Evolutionary conservation across 257 asterid species (phyloP), one percentile per base, ranked within the genome.

Genomic region (Salvia hispanica): DNA sequence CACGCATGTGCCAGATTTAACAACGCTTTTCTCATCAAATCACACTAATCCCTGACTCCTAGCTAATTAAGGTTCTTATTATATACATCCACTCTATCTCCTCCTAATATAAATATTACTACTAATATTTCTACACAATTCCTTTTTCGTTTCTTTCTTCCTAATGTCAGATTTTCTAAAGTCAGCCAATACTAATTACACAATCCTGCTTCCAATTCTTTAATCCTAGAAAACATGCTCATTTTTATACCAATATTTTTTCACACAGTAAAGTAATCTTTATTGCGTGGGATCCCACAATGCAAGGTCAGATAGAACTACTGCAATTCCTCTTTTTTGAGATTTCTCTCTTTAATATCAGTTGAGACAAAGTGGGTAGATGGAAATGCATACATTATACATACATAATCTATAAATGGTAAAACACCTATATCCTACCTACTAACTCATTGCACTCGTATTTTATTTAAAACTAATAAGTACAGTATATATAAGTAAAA

Each of bases 301-400:
- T 64, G 10, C 39, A 48, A 56, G 65, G 75, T 73, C 78, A 53
- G 57, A 69, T 33, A 78, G 13, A 57, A 63, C 77, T 25, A 55
- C 77, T 42, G 36, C 70, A 50, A 43, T 1, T 15, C 57, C 7
- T 42, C 31, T 18, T 6, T 48, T 25, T 36, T 25, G n/a, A 50
- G 3, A 13, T 61, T 70, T 50, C 47, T 14, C 58, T 50, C 47
- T 14, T 64, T 70, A 57, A 34, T 62, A 33, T 43, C 78, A 51
- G 50, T 66, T 13, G 5, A 62, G 25, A 61, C 14, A 72, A 71
- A 81, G 85, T 74, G 80, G 84, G 75, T 71, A 44, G 84, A 13
- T 43, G 69, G 36, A 11, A 25, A 7, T 51, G 50, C 42, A 57
- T 18, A 13, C 12, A 14, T 13, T 9, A 0, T 44, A 18, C 59